Base-by-base conservation (phyloP, 2,329 filamentous ascomycete species). In the Trichoderma sp. region DNA sequence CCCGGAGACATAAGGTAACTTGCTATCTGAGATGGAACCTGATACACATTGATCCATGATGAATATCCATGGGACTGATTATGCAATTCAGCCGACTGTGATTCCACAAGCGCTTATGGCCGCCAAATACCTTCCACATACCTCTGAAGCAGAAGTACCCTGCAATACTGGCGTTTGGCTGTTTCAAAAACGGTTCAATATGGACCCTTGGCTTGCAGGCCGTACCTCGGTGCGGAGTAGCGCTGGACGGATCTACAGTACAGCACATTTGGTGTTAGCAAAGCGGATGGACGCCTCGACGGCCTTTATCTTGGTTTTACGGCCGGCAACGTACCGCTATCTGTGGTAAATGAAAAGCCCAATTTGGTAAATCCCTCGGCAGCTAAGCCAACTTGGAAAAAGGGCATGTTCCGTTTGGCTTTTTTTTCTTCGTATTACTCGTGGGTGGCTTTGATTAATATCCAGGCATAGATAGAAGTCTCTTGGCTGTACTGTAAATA, bases 201-300 rank as follows among this genome's bases (percentile, higher is more conserved):
- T 63, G 29, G 59, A 18, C 31, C 21, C 45, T 27, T 38, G 66
- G 66, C 45, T 35, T 69, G 11, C 50, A 56, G 50, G 33, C n/a
- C 31, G 31, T 63, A 27, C 67, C 67, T 71, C 53, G 53, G 67
- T 38, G 67, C 53, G 67, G 67, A 71, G 67, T 62, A 71, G 59
- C 69, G 59, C 69, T 35, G 59, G 59, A 53, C 16, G 38, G 56
- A 71, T 71, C 68, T 63, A 18, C 68, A 71, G 59, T 50, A 18
- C 68, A 71, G 59, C 60, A 14, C 29, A 63, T 35, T 33, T 9
- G 16, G 27, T 41, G 59, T 21, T 12, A 18, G 16, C 56, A 31
- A 60, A 60, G 27, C 56, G 24, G 56, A 18, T 29, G 24, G 45
- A 50, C 18, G 45, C 45, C n/a, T 53, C n/a, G n/a, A 21, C 38